Conservation (phyloP, 2,329 filamentous ascomycete species). For the Aureobasidium uvarum region DNA sequence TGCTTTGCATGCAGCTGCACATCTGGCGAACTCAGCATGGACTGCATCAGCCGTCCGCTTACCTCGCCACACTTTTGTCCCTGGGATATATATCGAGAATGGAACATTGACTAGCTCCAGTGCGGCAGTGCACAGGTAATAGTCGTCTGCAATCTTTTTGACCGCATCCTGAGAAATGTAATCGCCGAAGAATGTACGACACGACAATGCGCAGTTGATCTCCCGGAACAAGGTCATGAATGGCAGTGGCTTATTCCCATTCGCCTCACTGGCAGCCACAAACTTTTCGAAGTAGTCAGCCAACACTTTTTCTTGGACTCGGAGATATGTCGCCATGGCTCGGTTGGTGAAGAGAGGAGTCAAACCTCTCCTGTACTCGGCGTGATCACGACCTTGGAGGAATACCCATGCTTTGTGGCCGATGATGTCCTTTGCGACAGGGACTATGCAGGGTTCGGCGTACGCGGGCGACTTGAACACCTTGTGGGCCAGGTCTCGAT, state of each 20-base stretch:
- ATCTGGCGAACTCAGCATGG: slow-evolving; percentile 82
- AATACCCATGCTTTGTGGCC: slow-evolving; percentile 54
- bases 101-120: slow-evolving; percentile 26
- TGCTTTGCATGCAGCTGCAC: slow-evolving; percentile 89
- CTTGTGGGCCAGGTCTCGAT: slow-evolving; percentile 80
- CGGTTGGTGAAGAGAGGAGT: slow-evolving; percentile 91
- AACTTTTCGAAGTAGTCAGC: slow-evolving; percentile 80
- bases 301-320: slow-evolving; percentile 88
- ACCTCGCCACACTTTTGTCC: slow-evolving; percentile 94
- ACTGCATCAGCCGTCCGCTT: slow-evolving; percentile 96
- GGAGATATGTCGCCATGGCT: slow-evolving; percentile 82
- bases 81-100: slow-evolving; percentile 75
- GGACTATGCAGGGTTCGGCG: slow-evolving; percentile 25
- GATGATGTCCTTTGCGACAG: slow-evolving; percentile 64
- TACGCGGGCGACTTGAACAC: slow-evolving; percentile 26
- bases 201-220: slow-evolving; percentile 26
- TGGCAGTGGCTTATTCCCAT: slow-evolving; percentile 44
- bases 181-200: slow-evolving; percentile 26
- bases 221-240: slow-evolving; percentile 27
- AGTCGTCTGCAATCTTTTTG: slow-evolving; percentile 26
- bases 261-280: slow-evolving; percentile 62
- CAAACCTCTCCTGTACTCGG: slow-evolving; percentile 94
- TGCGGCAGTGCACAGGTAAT: slow-evolving; percentile 23
- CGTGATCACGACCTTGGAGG: slow-evolving; percentile 85
- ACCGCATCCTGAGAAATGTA: slow-evolving; percentile 26